phyloP scores from a whole-genome alignment of 2,329 filamentous ascomycete species.

The Sclerotinia glacialis region DNA sequence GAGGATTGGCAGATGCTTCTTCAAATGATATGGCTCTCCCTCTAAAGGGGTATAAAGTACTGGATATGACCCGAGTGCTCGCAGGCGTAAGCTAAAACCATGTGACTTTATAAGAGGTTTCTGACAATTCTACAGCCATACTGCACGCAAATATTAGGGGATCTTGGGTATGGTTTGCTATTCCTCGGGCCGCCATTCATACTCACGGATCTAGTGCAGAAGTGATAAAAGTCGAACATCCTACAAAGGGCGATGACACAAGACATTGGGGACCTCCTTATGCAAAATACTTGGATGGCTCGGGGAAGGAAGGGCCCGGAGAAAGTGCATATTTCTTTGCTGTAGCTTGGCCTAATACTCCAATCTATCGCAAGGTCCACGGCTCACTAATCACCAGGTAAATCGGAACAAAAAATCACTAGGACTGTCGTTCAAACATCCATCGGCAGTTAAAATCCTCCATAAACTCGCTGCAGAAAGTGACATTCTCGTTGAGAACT shows the following conservation, averaged over 20 bases:
- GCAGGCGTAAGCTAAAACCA: conserved; percentile 68
- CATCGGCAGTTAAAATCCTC: conserved; percentile 78
- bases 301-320: conserved; percentile 65
- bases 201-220: conserved; percentile 64
- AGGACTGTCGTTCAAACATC: conserved; percentile 84
- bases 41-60: conserved; percentile 79
- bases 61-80: conserved; percentile 95
- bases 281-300: conserved; percentile 67
- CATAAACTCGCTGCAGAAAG: conserved; percentile 80
- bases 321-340: conserved; percentile 94
- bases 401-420: conserved; percentile 98
- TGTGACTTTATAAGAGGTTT: not conserved
- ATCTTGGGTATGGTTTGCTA: conserved; percentile 69
- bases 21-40: conserved; percentile 54
- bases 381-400: conserved; percentile 52
- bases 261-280: conserved; percentile 96
- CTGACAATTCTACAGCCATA: conserved; percentile 65
- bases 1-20: conserved; percentile 30
- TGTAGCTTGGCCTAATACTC: conserved; percentile 47
- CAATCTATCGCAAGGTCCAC: conserved; percentile 8
- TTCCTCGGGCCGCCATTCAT: conserved; percentile 7
- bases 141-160: conserved; percentile 93
- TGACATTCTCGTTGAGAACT: conserved; percentile 95
- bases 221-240: conserved; percentile 96
- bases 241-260: conserved; percentile 86